Conservation (phyloP, 2,329 filamentous ascomycete species). For the Aspergillus alliaceus region DNA sequence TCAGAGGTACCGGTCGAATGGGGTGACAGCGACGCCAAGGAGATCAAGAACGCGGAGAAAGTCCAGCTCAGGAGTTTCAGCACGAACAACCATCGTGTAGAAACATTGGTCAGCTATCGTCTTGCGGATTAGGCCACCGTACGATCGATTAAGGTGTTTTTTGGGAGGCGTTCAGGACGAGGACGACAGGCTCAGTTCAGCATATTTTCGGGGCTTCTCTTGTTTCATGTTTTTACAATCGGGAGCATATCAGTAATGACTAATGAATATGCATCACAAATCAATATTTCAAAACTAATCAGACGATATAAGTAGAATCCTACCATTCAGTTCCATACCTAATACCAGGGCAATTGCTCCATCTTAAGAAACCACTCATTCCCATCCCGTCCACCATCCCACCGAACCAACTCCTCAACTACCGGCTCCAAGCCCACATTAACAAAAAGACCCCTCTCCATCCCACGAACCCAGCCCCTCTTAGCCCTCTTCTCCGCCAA, state of each 20-base stretch:
- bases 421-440: constrained; percentile 24
- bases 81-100: constrained; percentile 89
- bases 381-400: constrained; percentile 28
- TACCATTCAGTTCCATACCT: no score
- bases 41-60: constrained; percentile 91
- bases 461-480: constrained; percentile 39
- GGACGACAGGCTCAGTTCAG: constrained; percentile 16
- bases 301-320: no score
- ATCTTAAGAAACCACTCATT: constrained; percentile 30
- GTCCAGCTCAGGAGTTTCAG: constrained; percentile 95
- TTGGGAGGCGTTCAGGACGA: constrained; percentile 16
- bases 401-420: constrained; percentile 31
- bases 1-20: constrained; percentile 96
- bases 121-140: constrained; percentile 37
- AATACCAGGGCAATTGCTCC: constrained; percentile 32
- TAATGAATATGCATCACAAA: constrained; percentile 16
- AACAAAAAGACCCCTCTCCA: constrained; percentile 24
- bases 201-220: constrained; percentile 19
- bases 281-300: neutral
- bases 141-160: constrained; percentile 16
- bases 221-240: constrained; percentile 1
- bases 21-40: constrained; percentile 97
- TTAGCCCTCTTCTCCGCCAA: constrained; percentile 36
- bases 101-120: constrained; percentile 93
- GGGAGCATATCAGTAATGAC: constrained; percentile 10